A percentile compares a stretch with the other conserved stretches of the same genome.
These are phyloP conservation scores for Rhodosporidiobolus odoratus DNA, from an alignment of 768 basidiomycete species.

Conservation along the genomic window DNA sequence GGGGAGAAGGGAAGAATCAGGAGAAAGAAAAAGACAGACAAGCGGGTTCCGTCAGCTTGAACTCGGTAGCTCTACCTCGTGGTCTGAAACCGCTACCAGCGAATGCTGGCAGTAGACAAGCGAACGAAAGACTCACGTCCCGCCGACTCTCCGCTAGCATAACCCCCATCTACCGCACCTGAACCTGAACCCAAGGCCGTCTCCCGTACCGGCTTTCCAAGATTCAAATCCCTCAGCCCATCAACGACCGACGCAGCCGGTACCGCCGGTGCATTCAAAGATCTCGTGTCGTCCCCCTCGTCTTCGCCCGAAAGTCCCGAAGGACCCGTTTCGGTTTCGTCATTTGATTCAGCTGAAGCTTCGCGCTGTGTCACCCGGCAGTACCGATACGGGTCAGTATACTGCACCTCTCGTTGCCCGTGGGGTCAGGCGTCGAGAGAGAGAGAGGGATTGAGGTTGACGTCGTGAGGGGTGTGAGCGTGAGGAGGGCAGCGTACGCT, in stretches of 20 bases:
- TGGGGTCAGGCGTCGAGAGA: too few relatives aligned
- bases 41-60: background rate
- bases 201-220: background rate
- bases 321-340: slow-evolving; percentile 18
- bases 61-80: too few relatives aligned
- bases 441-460: background rate
- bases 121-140: background rate
- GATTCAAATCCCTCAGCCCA: background rate
- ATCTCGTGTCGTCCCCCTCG: background rate
- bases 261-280: background rate
- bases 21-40: background rate
- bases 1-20: background rate
- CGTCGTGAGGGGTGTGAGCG: background rate
- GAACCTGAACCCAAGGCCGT: background rate
- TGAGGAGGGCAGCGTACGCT: background rate
- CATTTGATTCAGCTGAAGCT: slow-evolving; percentile 36
- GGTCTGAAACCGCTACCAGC: background rate
- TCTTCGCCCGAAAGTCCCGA: slow-evolving; percentile 2
- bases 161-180: background rate
- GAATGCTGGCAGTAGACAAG: background rate
- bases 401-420: too few relatives aligned
- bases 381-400: background rate
- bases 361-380: slow-evolving; percentile 14
- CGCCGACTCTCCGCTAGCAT: background rate
- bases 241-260: background rate